Conservation (phyloP, 345 rosid genomes). For the Aethionema arabicum region DNA sequence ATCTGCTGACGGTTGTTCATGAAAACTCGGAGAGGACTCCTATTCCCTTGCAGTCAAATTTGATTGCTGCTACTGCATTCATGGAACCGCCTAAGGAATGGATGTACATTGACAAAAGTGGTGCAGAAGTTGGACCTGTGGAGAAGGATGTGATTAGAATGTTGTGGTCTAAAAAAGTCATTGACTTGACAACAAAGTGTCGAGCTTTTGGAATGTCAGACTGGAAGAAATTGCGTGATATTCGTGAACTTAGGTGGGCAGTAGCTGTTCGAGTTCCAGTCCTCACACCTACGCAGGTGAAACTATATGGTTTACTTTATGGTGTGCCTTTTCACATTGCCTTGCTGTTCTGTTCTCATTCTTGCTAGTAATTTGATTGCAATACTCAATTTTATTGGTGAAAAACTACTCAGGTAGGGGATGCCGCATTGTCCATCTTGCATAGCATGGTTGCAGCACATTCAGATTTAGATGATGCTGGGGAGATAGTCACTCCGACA, state of each 20-base stretch:
- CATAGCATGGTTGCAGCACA: constrained; percentile 99
- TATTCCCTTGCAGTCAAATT: constrained; percentile 92
- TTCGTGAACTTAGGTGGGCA: constrained; percentile 99
- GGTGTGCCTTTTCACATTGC: constrained; percentile 3
- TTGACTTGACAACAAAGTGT: constrained; percentile 89
- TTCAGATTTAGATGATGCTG: constrained; percentile 99
- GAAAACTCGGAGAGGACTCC: constrained; percentile 98
- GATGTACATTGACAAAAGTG: constrained; percentile 79
- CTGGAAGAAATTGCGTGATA: constrained; percentile 94
- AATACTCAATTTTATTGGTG: constrained; percentile 28
- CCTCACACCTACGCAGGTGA: constrained; percentile 90
- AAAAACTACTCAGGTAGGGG: constrained; percentile 66
- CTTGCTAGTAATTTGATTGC: constrained; percentile 13
- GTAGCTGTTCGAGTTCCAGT: constrained; percentile 91
- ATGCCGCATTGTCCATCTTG: constrained; percentile 85
- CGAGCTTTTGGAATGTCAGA: constrained; percentile 96
- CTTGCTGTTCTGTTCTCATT: constrained; percentile 15
- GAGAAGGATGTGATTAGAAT: constrained; percentile 96
- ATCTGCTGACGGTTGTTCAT: constrained; percentile 90
- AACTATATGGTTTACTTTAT: constrained; percentile 27
- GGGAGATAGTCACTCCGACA: constrained; percentile 99
- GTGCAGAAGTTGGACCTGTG: constrained; percentile 83
- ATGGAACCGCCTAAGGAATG: constrained; percentile 99
- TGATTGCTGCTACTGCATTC: constrained; percentile 97
- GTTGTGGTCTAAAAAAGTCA: constrained; percentile 87